These are phyloP conservation scores for Pycnococcus provasolii DNA, from an alignment of 139 green algal species.

Conservation along the genomic window DNA sequence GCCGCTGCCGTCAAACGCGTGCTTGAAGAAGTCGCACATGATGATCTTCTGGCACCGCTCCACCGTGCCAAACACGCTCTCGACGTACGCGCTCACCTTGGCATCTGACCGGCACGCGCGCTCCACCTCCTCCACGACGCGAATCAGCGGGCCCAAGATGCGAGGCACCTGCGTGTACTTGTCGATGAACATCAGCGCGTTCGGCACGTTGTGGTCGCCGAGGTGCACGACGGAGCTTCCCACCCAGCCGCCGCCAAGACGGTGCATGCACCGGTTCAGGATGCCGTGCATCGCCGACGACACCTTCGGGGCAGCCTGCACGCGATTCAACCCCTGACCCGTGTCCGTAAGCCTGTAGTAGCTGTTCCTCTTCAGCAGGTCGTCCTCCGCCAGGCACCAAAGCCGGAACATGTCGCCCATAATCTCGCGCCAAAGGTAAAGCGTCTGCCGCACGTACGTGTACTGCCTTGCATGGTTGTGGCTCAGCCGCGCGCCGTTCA, in stretches of 20 bases:
- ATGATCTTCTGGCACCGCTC: constrained; percentile 60
- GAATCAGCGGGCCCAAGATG: constrained; percentile 81
- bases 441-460: constrained; percentile 74
- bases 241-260: constrained; percentile 63
- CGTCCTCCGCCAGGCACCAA: constrained; percentile 70
- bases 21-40: constrained; percentile 80
- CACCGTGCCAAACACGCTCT: constrained; percentile 40
- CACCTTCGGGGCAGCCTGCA: constrained; percentile 59
- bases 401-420: constrained; percentile 74
- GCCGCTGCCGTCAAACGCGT: constrained; percentile 82
- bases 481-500: constrained; percentile 22
- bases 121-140: constrained; percentile 65
- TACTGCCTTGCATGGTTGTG: constrained; percentile 59
- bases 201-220: constrained; percentile 91
- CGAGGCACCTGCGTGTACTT: constrained; percentile 91
- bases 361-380: constrained; percentile 69
- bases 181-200: constrained; percentile 90
- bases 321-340: constrained; percentile 84
- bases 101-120: background rate
- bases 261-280: constrained; percentile 41
- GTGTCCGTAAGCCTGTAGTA: constrained; percentile 79
- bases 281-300: constrained; percentile 55
- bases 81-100: constrained; percentile 37
- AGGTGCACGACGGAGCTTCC: constrained; percentile 82
- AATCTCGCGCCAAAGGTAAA: constrained; percentile 85